Percentiles rank a stretch among this genome's conserved stretches.
Evolutionary conservation across 352 stramenopile genomes (phyloP).

Genomic region (Pythium pyrilobum): DNA sequence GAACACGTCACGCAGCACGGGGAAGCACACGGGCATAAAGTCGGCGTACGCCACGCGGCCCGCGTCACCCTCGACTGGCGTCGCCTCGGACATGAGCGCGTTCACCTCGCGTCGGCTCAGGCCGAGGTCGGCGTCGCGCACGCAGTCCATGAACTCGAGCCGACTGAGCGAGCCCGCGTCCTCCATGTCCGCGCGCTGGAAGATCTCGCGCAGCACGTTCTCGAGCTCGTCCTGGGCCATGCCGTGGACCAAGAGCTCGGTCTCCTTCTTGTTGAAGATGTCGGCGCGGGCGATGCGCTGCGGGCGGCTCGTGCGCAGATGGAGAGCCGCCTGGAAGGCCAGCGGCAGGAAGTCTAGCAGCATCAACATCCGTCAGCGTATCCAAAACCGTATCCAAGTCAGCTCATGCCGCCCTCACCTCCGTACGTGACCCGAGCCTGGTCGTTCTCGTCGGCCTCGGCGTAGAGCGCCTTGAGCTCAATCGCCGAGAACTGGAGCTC

Average conservation of each 20-base stretch:
- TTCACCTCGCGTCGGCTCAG: slow-evolving; percentile 72
- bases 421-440: slow-evolving; percentile 37
- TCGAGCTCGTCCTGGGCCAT: slow-evolving; percentile 82
- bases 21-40: slow-evolving; percentile 61
- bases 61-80: slow-evolving; percentile 24
- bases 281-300: slow-evolving; percentile 44
- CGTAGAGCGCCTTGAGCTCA: slow-evolving; percentile 53
- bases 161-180: slow-evolving; percentile 39
- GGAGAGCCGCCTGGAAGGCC: slow-evolving; percentile 37
- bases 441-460: slow-evolving; percentile 67
- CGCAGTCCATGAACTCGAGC: slow-evolving; percentile 56
- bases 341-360: slow-evolving; percentile 43
- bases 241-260: slow-evolving; percentile 60
- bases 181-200: slow-evolving; percentile 58
- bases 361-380: neutral
- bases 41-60: slow-evolving; percentile 36
- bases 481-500: slow-evolving; percentile 47
- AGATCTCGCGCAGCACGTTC: slow-evolving; percentile 69
- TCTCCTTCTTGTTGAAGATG: slow-evolving; percentile 34
- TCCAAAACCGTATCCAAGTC: neutral
- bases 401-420: slow-evolving; percentile 13
- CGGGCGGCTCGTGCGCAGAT: slow-evolving; percentile 35
- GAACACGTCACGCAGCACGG: slow-evolving; percentile 47
- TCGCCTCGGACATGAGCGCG: slow-evolving; percentile 61
- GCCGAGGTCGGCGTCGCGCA: slow-evolving; percentile 67